phyloP scores from a whole-genome alignment of 192 early-diverging fungal genomes.

The Coemansia sp. region DNA sequence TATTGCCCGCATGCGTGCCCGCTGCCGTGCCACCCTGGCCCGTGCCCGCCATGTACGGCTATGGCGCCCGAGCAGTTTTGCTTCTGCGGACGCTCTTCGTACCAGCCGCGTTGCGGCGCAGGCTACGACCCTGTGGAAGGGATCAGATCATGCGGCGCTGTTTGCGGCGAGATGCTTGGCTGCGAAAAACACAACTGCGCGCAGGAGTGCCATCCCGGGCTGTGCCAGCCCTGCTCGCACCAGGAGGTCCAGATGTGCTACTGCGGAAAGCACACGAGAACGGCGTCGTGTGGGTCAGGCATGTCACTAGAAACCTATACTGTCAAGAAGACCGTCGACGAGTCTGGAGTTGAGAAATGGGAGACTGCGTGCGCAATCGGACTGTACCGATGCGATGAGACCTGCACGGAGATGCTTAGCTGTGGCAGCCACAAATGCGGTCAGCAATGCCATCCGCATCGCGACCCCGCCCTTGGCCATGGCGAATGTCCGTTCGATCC shows the following conservation, averaged over 20 bases:
- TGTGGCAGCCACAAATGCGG: conserved; percentile 74
- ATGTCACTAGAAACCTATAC: conserved; percentile 19
- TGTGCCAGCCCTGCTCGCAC: conserved; percentile 66
- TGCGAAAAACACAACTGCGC: conserved; percentile 74
- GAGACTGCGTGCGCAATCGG: conserved; percentile 14
- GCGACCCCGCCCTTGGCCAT: conserved; percentile 14
- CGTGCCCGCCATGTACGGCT: conserved; percentile 87
- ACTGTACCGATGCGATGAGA: conserved; percentile 32
- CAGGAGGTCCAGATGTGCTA: conserved; percentile 64
- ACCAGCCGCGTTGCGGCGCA: conserved; percentile 70
- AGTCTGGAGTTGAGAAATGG: neutral
- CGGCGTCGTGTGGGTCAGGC: conserved; percentile 64
- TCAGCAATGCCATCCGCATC: conserved; percentile 57
- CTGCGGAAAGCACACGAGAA: conserved; percentile 66
- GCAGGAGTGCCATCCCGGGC: conserved; percentile 68
- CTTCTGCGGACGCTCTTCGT: conserved; percentile 76
- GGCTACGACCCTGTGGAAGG: conserved; percentile 70
- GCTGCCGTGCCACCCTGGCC: conserved; percentile 90
- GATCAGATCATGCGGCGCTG: conserved; percentile 66
- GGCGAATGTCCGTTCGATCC: conserved; percentile 42
- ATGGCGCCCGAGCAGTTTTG: conserved; percentile 77
- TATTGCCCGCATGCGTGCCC: conserved; percentile 80
- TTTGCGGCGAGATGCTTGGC: conserved; percentile 69
- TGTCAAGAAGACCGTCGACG: neutral
- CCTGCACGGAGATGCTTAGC: conserved; percentile 27